Evolutionary conservation across 306 rosid species (phyloP), one percentile per base, ranked within the genome.

Genomic region (Prunus dulcis): DNA sequence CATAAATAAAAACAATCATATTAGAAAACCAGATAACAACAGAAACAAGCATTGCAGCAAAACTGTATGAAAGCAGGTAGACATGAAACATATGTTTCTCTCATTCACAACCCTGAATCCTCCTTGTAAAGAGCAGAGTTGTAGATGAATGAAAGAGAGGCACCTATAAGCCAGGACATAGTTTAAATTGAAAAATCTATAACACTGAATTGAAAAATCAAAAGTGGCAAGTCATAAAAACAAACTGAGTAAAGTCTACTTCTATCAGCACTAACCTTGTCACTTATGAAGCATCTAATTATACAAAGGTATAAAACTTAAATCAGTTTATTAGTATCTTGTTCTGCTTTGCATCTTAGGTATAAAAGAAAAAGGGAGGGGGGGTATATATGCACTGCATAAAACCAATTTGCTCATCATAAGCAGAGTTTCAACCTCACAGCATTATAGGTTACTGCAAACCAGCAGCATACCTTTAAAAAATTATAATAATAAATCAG

Each of bases 1-100:
- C 62, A 81, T 79, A 85, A 67, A 72, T 23, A 77, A 77, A 84
- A 65, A 45, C 11, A 62, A 18, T 53, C 49, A 76, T 68, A 38
- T 19, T 67, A 74, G 28, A 71, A 53, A 71, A 82, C 46, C 25
- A 53, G 60, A 66, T 12, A 45, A 79, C 61, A 58, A 22, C 63
- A 56, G 55, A 67, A 28, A 55, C 50, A n/a, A 84, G 72, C 23
- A 56, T 51, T 66, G 72, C 80, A 67, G 25, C 46, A 49, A 55
- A 64, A 50, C 28, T 28, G 14, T 50, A 73, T 20, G 32, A 71
- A 69, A 45, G 49, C 25, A 25, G 70, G 45, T 30, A 28, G 38
- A 64, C 58, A 47, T 19, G 32, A 73, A 57, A 25, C 20, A 69
- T 19, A 68, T 32, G 17, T 51, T 38, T 69, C 55, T 14, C 9